Conservation (phyloP, 225 moss, liverwort and hornwort genomes). For the Marchantia paleacea region DNA sequence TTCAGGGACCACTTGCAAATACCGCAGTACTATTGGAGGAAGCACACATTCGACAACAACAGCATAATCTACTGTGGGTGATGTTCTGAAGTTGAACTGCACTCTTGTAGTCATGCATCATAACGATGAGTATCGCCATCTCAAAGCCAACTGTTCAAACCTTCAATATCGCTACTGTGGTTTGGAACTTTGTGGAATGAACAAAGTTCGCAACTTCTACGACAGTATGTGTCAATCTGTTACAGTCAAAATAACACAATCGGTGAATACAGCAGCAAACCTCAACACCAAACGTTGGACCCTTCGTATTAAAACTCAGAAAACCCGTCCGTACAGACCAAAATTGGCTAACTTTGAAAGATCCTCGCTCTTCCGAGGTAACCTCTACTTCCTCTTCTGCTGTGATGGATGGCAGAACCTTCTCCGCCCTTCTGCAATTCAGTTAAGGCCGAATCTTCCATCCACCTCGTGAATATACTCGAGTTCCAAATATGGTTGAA, state of each 20-base stretch:
- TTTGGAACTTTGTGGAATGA: no score
- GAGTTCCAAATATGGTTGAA: background rate
- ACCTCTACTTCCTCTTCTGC: no score
- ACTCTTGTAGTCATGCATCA: background rate
- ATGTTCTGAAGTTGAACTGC: no score
- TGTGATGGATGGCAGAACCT: no score
- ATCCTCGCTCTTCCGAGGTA: background rate
- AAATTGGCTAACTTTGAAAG: background rate
- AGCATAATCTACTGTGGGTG: no score
- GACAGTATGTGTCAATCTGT: no score
- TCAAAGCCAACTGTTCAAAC: background rate
- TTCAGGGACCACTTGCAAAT: no score
- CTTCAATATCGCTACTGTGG: no score
- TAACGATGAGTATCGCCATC: background rate
- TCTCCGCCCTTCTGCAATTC: background rate
- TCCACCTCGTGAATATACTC: background rate
- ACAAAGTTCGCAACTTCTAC: no score
- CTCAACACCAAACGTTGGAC: background rate
- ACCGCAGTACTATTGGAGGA: no score
- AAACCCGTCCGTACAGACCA: constrained; percentile 3
- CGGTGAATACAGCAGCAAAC: background rate
- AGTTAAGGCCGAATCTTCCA: background rate
- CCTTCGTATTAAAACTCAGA: background rate
- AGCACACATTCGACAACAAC: no score
- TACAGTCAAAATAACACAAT: no score